Evolutionary conservation across 352 stramenopile species (phyloP), one percentile per base, ranked within the genome.

Genomic region (Globisporangium nodosum): DNA sequence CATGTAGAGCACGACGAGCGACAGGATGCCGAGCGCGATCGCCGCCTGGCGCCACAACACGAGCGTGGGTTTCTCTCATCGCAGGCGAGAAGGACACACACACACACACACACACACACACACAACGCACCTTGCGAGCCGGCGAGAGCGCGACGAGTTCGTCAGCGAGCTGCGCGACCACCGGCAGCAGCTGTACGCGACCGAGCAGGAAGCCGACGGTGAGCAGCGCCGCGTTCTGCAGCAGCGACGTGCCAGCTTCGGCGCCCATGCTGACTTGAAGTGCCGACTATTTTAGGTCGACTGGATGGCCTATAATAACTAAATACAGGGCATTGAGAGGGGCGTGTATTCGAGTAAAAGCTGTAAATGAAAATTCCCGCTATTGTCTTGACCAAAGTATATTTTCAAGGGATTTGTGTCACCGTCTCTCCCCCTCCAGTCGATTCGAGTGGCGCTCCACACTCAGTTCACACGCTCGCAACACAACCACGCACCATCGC

Each of bases 201-300:
- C 82, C 82, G 12, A 92, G 62, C 9, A 87, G 58, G 58, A 90
- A 89, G 54, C 82, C 82, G 5, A 72, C 49, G 49, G 80, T 78
- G 35, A 92, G 49, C 45, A 92, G 64, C 52, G 63, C 76, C 37
- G 82, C 76, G 50, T 87, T 78, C 37, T 81, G 61, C n/a, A 92
- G 58, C 64, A 92, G 56, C 54, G 77, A 88, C 54, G 71, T 75
- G 31, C 71, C 71, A 8, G 71, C 64, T 51, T 78, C 68, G 3
- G 70, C 67, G 1, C 70, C 71, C 71, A 79, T 79, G 12, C 45
- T 33, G 8, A 9, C 31, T 35, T 53, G 27, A n/a, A 21, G 49
- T 3, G 5, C 3, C 7, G 21, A 35, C n/a, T 50, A 16, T 27
- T 27, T 27, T 27, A 31, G 4, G 6, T 16, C 4, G 37, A 49